These are phyloP conservation scores for Xylaria curta DNA, from an alignment of 495 filamentous ascomycete genomes.

Conservation along the genomic window DNA sequence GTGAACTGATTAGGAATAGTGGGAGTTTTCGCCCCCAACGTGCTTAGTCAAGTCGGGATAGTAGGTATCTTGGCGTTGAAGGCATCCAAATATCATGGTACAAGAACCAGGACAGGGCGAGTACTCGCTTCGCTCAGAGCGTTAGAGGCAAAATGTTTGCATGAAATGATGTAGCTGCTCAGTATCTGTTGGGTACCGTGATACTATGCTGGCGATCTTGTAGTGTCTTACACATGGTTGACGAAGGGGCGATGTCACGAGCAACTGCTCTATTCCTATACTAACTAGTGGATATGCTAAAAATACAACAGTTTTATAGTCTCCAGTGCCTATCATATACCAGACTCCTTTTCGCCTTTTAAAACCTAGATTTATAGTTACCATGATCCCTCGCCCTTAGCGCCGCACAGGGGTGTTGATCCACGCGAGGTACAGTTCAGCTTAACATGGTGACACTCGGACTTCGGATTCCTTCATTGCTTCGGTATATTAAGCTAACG, in stretches of 20 bases:
- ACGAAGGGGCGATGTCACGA: neutral
- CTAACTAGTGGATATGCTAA: neutral
- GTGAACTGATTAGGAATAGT: neutral
- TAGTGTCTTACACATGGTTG: neutral
- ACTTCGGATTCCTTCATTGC: neutral
- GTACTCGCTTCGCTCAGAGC: neutral
- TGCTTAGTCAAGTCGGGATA: neutral
- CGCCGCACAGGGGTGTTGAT: neutral
- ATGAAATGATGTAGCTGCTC: neutral
- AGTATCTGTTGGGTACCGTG: neutral
- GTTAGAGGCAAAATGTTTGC: neutral
- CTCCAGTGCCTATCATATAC: neutral
- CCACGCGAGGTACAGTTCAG: neutral
- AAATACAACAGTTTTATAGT: neutral
- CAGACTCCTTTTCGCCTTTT: neutral
- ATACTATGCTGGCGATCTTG: neutral
- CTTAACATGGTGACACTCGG: neutral
- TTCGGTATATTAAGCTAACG: neutral
- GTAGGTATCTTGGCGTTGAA: neutral
- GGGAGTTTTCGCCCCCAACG: neutral
- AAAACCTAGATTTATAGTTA: neutral
- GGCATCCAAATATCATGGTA: neutral
- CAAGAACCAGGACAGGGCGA: neutral
- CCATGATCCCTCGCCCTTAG: neutral
- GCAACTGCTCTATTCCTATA: neutral